Evolutionary conservation across 2,329 filamentous ascomycete species (phyloP).

Genomic region (Aspergillus neotritici): DNA sequence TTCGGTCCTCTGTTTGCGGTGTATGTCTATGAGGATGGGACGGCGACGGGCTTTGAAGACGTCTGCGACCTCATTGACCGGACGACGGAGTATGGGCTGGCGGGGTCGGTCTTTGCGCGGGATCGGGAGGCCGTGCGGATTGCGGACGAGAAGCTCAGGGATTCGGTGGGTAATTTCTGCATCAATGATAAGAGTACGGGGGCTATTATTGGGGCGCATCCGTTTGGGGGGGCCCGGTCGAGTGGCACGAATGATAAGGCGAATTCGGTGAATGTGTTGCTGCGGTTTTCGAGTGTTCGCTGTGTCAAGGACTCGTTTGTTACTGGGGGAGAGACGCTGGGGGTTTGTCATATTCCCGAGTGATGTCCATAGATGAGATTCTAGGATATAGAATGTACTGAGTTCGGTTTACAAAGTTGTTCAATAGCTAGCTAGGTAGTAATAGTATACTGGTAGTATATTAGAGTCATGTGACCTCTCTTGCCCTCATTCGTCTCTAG

Average conservation of each 20-base stretch:
- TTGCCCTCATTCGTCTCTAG: too few species aligned
- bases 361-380: too few species aligned
- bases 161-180: constrained; percentile 39
- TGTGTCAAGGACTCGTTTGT: constrained; percentile 56
- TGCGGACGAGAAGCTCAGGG: constrained; percentile 33
- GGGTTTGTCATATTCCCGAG: too few species aligned
- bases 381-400: too few species aligned
- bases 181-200: constrained; percentile 52
- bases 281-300: constrained; percentile 58
- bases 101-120: constrained; percentile 36
- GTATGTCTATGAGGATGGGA: constrained; percentile 60
- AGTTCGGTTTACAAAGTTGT: too few species aligned
- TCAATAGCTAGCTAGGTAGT: too few species aligned
- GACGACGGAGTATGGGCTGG: constrained; percentile 34
- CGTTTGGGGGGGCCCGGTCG: constrained; percentile 64
- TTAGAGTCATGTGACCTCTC: too few species aligned
- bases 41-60: too few species aligned
- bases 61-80: constrained; percentile 17
- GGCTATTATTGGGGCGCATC: constrained; percentile 67
- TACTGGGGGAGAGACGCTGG: too few species aligned
- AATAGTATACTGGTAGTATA: too few species aligned
- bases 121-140: constrained; percentile 32
- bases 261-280: constrained; percentile 55
- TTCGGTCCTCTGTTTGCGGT: constrained; percentile 70
- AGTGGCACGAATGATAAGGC: constrained; percentile 70